Conservation (phyloP, 805 yeast genomes). For the Candida piceae region DNA sequence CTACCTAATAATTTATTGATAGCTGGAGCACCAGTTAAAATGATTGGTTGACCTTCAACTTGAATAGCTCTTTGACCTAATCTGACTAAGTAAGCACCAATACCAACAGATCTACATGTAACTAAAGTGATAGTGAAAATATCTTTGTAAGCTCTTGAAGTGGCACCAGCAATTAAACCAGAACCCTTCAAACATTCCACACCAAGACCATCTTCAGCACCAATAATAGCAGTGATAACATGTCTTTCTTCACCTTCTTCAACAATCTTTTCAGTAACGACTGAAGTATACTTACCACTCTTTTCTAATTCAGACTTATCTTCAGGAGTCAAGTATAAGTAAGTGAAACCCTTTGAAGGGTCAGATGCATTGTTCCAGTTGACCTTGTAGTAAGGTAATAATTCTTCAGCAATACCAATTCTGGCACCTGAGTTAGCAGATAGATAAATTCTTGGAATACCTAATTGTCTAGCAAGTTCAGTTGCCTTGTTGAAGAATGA, state of each 20-base stretch:
- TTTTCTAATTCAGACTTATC: conserved; percentile 53
- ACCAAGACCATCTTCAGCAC: conserved; percentile 95
- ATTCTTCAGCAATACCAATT: conserved; percentile 96
- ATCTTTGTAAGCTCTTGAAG: conserved; percentile 95
- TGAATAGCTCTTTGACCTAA: conserved; percentile 98
- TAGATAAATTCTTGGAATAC: conserved; percentile 91
- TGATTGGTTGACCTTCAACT: conserved; percentile 97
- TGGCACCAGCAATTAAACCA: conserved; percentile 98
- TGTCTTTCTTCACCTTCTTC: conserved; percentile 82
- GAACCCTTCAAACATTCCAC: conserved; percentile 98
- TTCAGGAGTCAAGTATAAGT: conserved; percentile 75
- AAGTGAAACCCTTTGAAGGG: conserved; percentile 84
- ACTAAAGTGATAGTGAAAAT: conserved; percentile 97
- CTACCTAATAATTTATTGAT: conserved; percentile 94
- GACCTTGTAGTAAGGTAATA: conserved; percentile 81
- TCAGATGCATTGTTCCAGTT: conserved; percentile 81
- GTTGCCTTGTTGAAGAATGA: conserved; percentile 88
- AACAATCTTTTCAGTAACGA: conserved; percentile 71
- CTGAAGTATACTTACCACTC: conserved; percentile 55
- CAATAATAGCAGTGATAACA: conserved; percentile 79
- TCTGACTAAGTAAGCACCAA: conserved; percentile 97
- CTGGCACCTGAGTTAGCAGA: conserved; percentile 99
- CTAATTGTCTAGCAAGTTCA: conserved; percentile 81
- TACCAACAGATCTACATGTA: conserved; percentile 99
- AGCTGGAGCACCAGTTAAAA: conserved; percentile 98